Base-by-base conservation (phyloP, 257 asterid species). In the Petunia axillaris region DNA sequence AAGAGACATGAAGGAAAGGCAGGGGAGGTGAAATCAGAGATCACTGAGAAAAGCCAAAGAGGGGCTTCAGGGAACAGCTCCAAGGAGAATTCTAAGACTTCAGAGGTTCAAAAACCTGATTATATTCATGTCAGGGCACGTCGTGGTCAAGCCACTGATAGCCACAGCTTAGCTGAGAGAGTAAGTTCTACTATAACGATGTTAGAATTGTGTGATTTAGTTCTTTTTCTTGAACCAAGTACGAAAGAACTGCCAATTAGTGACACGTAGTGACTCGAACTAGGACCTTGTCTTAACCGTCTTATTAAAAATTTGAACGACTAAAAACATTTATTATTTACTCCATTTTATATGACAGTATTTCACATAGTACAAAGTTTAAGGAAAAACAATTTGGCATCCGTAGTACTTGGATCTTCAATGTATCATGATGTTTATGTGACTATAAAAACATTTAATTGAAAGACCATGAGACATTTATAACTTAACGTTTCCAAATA, bases 101-200 rank as follows among this genome's bases (percentile, higher is more conserved):
- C 91, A n/a, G 91, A 85, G 64, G 85, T 80, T 58, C 85, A 86
- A 44, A 93, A 87, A 83, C 83, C 89, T 3, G 94, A 93, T 62
- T 93, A 85, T 50, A 91, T 93, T 78, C 97, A 93, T 80, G 97
- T 93, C 82, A 78, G 97, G 81, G 95, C 95, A 0, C 85, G 95
- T 1, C 95, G 97, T 2, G 97, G 97, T 6, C 97, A 93, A 84
- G 97, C 97, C 75, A 93, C 97, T 15, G 97, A 93, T 77, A 93
- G 94, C 82, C 97, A 93, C 64, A 93, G 97, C 85, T 84, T 93
- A 80, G 97, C 97, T 6, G 97, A 93, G 86, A 89, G 97, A 71
- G 97, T 93, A 85, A 77, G 93, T 46, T 2, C 39, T 39, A 53
- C 2, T 1, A 38, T 6, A 39, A 59, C 2, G 6, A 2, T 43